Evolutionary conservation across 2,329 filamentous ascomycete species (phyloP).

Genomic region (Fusarium pseudonygamai): DNA sequence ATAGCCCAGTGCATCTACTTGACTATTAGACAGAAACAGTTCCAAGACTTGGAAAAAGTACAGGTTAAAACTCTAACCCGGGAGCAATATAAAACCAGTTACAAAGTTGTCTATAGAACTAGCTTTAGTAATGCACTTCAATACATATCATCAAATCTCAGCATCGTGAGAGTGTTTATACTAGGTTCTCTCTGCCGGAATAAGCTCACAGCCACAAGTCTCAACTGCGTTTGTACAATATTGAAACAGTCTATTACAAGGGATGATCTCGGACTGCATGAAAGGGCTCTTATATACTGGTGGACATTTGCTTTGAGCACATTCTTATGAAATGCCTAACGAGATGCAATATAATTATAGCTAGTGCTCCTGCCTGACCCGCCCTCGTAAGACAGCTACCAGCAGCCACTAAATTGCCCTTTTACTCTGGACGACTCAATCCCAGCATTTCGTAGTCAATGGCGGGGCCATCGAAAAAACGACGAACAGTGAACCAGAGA

Average conservation of each 20-base stretch:
- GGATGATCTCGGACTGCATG: no score
- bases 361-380: neutral
- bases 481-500: neutral
- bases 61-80: no score
- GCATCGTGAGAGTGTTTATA: fast-evolving
- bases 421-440: neutral
- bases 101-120: no score
- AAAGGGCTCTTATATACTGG: neutral
- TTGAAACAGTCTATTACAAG: neutral
- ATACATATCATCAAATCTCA: neutral
- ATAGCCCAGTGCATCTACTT: no score
- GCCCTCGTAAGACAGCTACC: no score
- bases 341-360: fast-evolving
- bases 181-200: no score
- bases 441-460: neutral
- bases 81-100: no score
- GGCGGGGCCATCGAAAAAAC: neutral
- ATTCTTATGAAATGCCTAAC: neutral
- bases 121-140: neutral
- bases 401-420: no score
- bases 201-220: no score
- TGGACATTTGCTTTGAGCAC: neutral
- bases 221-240: neutral
- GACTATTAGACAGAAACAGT: no score
- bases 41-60: no score